Base-by-base conservation (phyloP, 1,284 basidiomycete species). In the Sporisorium graminicola region DNA sequence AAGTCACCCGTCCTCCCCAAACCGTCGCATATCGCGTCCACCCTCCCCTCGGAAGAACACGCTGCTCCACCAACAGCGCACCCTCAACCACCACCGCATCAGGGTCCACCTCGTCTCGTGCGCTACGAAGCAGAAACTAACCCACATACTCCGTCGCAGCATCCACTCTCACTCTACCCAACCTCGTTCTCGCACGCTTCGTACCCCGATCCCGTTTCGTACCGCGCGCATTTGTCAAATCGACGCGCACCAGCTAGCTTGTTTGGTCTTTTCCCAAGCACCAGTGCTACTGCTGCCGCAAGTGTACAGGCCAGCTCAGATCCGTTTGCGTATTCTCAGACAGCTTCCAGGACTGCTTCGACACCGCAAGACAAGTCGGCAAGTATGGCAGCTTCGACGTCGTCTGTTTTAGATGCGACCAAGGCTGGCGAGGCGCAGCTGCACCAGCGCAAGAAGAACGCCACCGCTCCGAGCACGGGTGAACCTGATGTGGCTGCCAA, bases 1-100 rank as follows among this genome's bases (percentile, higher is more conserved):
- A 67, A 67, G n/a, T 67, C 73, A 3, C 73, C 74, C 50, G 74
- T 77, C 18, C 66, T 77, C 1, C 74, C 74, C 37, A 77, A 77
- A 40, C 74, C 74, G 5, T 69, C 70, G 4, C 65, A 69, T 12
- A 61, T 72, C 43, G 54, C 65, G 7, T 73, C 74, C 3, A 59
- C 70, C 1, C 59, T 70, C 13, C 69, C 57, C 7, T 29, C 69
- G 0, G 69, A 77, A 49, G 69, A 77, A 42, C n/a, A 18, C 14
- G 29, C 2, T 22, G 18, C 42, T 2, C 53, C 54, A 0, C 35
- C 55, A 2, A 49, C 64, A 8, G 29, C 63, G 16, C 75, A 70
- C 22, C 70, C 75, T 2, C 61, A 51, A 24, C 74, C 74, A 49
- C 75, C 75, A 5, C 54, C 50, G 31, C 65, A 64, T n/a, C 63